Base-by-base conservation (phyloP, 1,284 basidiomycete species). In the Fomitopsis pinicola region DNA sequence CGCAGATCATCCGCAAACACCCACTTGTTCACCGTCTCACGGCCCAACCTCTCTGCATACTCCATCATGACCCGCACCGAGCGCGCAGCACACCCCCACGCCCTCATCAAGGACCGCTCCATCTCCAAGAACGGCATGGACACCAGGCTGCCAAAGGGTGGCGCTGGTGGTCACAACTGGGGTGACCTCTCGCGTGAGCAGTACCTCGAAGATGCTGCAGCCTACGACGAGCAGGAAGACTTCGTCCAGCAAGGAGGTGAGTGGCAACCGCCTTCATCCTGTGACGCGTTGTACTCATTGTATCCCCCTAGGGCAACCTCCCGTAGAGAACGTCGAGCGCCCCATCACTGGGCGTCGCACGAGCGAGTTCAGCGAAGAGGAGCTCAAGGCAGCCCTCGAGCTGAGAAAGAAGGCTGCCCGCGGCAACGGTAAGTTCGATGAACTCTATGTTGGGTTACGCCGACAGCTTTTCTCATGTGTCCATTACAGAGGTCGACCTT, bases 131-230 rank as follows among this genome's bases (percentile, higher is more conserved):
- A 85, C 35, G 92, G 91, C 55, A 80, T 89, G 61, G 84, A 87
- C 80, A 84, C 84, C 72, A 82, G 81, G 62, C 71, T 91, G 55
- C 88, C 86, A 74, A 95, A 95, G 78, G 80, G 84, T 66, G 92
- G 92, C 59, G 86, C 84, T 46, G 93, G 92, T 45, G 77, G 81
- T 2, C 86, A 93, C 77, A 92, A 91, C 77, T 94, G 92, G 93
- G 93, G 93, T 61, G 83, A 81, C 57, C 73, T 91, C 67, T 75
- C 75, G 15, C 80, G 92, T 68, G 88, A 93, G 75, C 77, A 74
- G 46, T 77, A 81, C 63, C 78, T 83, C 70, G 88, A 87, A 75
- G 74, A 71, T 55, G 81, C 78, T 28, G 86, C 82, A 12, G 61
- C 79, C 22, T 76, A 76, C 44, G 85, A 88, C 70, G 83, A 83